Conservation (phyloP, 345 rosid species). For the Pugionium dolabratum region DNA sequence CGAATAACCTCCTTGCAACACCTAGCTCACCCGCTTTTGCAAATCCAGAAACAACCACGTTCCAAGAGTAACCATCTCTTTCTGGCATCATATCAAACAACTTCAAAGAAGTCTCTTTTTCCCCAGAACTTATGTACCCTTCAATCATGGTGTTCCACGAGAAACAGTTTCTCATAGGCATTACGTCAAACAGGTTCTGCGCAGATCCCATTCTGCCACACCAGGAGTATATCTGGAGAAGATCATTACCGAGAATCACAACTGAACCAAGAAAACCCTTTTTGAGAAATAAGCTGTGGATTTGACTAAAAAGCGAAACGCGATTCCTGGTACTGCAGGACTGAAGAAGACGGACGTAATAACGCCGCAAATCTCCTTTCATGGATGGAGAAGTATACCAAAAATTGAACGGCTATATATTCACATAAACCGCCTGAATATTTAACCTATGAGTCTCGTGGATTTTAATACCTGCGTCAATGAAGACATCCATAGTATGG, state of each 20-base stretch:
- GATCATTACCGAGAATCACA: slow-evolving; percentile 57
- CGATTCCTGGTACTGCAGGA: slow-evolving; percentile 43
- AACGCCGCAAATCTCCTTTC: slow-evolving; percentile 34
- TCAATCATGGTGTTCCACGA: slow-evolving; percentile 76
- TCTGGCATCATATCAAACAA: slow-evolving; percentile 58
- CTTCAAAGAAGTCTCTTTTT: slow-evolving; percentile 42
- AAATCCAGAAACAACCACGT: slow-evolving; percentile 63
- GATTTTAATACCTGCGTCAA: too few relatives aligned
- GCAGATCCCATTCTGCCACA: slow-evolving; percentile 50
- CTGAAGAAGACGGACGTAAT: slow-evolving; percentile 44
- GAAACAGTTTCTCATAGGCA: slow-evolving; percentile 63
- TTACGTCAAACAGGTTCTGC: slow-evolving; percentile 62
- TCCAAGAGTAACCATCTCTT: slow-evolving; percentile 69
- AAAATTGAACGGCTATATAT: too few relatives aligned
- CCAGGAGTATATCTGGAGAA: slow-evolving; percentile 50
- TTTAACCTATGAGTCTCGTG: too few relatives aligned
- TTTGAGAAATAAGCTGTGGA: slow-evolving; percentile 56
- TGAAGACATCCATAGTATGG: too few relatives aligned
- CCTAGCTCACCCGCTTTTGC: slow-evolving; percentile 56
- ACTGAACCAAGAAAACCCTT: slow-evolving; percentile 53
- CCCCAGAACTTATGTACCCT: slow-evolving; percentile 59
- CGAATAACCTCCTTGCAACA: slow-evolving; percentile 56
- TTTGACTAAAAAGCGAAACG: slow-evolving; percentile 53
- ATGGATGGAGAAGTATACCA: background rate
- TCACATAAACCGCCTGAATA: too few relatives aligned